phyloP scores from a whole-genome alignment of 2,329 filamentous ascomycete species.

The Rutstroemia sp. region DNA sequence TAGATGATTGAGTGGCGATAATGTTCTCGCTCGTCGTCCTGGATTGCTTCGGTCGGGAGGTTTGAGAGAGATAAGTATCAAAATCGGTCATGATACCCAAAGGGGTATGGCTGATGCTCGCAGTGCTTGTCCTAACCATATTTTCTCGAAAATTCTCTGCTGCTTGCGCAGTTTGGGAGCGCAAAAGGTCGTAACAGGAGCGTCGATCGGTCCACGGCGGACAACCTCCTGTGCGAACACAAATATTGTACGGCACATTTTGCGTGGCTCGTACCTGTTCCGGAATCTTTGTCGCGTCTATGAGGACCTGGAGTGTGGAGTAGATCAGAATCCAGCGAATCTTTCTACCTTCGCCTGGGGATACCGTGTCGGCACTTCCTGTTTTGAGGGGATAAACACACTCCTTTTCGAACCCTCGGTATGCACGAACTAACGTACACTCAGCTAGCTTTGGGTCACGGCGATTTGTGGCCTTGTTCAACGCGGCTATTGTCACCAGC shows the following conservation, averaged over 20 bases:
- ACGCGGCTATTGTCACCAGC: constrained; percentile 44
- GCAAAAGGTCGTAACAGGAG: constrained; percentile 14
- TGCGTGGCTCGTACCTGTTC: constrained; percentile 51
- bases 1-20: constrained; percentile 17
- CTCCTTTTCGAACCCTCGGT: constrained; percentile 62
- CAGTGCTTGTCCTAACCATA: not conserved
- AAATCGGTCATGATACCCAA: constrained; percentile 44
- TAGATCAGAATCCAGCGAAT: constrained; percentile 75
- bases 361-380: constrained; percentile 50
- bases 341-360: constrained; percentile 62
- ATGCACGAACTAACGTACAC: constrained; percentile 55
- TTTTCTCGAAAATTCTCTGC: constrained; percentile 11
- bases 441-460: constrained; percentile 29
- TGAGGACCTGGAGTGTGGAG: constrained; percentile 63
- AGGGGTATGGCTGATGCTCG: not conserved
- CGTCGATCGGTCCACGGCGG: constrained; percentile 23
- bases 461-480: constrained; percentile 41
- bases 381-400: constrained; percentile 40
- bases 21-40: constrained; percentile 9
- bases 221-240: constrained; percentile 19
- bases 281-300: constrained; percentile 54
- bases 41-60: constrained; percentile 15
- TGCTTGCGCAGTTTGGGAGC: constrained; percentile 18
- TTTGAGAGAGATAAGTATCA: constrained; percentile 40
- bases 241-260: constrained; percentile 46